Evolutionary conservation across 495 filamentous ascomycete species (phyloP), one percentile per base, ranked within the genome.

Genomic region (Melanomma pulvis-pyrius): DNA sequence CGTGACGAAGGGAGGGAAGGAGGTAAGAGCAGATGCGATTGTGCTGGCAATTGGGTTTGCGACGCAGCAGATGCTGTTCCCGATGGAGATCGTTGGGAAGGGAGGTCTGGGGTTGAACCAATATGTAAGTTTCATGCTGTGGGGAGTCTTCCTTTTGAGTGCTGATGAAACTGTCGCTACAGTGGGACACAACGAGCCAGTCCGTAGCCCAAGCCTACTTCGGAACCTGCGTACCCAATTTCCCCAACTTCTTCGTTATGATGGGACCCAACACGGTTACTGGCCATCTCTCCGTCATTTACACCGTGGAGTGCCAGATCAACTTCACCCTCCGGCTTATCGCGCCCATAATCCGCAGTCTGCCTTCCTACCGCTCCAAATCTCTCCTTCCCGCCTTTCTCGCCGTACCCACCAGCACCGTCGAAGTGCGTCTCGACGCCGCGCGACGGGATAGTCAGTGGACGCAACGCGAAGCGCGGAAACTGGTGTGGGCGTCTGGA

Each of bases 261-360:
- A 74, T 74, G 69, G 74, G 74, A 5, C 74, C 73, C 5, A 74
- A 74, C 59, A 74, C 73, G 8, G 64, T 71, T 15, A 76, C 74
- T 1, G 74, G 74, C 1, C 74, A 76, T 55, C 60, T 74, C 15
- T 70, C 68, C 26, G 74, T 76, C 32, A 76, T 76, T 41, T 76
- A 74, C 72, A 74, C 72, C 1, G 70, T 74, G 21, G 74, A 76
- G 51, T 76, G 74, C 57, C 74, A 76, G 57, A 76, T 76, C 59
- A 74, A 74, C 65, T 68, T 74, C 55, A 61, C 63, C 39, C 62
- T 74, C n/a, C 70, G 74, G 24, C 63, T 76, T 12, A 47, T 73
- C 54, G 61, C 28, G 13, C 74, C 74, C 1, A 71, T 76, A 39
- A 49, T 76, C 13, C 44, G 57, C 8, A 63, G 49, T 13, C 53